Conservation (phyloP, 2,329 filamentous ascomycete species). For the Diaporthe eres region DNA sequence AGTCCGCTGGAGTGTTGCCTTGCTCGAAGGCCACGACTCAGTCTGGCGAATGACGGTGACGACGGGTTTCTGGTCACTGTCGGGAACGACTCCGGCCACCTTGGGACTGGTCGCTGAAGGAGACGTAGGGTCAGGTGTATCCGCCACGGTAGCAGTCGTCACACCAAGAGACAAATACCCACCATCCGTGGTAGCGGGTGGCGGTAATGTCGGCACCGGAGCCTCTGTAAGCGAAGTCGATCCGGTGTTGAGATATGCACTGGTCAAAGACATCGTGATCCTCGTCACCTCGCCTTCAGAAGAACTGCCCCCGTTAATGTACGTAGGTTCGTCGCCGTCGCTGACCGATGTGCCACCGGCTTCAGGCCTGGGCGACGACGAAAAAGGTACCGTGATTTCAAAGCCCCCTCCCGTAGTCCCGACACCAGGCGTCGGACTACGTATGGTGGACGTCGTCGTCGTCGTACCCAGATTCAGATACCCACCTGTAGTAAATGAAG, state of each 20-base stretch:
- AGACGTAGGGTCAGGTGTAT: background rate
- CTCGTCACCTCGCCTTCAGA: too few relatives aligned
- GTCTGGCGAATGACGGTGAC: constrained; percentile 19
- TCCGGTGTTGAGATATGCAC: background rate
- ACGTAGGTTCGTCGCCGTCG: background rate
- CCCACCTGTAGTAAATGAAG: background rate
- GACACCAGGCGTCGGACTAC: background rate
- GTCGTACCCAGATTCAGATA: background rate
- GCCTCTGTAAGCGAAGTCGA: background rate
- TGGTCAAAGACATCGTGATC: background rate
- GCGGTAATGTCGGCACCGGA: background rate
- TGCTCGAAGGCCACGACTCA: background rate
- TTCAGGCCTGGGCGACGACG: background rate
- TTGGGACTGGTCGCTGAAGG: background rate
- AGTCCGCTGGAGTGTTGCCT: background rate
- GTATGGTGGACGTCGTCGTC: background rate
- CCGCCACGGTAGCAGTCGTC: background rate
- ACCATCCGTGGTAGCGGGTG: background rate
- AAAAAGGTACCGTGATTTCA: background rate
- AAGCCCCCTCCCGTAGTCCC: background rate
- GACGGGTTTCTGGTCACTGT: background rate
- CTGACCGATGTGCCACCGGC: background rate
- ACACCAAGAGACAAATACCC: background rate
- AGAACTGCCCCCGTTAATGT: too few relatives aligned
- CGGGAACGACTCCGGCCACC: background rate